Evolutionary conservation across 306 rosid genomes (phyloP), one percentile per base, ranked within the genome.

Genomic region (Vigna radiata): DNA sequence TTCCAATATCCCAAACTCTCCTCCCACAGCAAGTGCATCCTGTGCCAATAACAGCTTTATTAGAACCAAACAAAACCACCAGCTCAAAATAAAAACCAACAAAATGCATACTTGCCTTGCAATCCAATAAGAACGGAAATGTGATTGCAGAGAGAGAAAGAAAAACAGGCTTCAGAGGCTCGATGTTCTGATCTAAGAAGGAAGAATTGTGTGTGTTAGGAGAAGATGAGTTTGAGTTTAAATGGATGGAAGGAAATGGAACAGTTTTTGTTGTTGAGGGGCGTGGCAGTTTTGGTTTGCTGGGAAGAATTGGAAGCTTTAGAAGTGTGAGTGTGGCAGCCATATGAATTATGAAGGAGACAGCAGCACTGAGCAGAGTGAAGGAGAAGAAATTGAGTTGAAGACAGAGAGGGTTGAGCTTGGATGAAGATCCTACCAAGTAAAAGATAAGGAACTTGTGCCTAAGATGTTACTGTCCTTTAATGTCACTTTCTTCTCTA

Each of bases 1-100:
- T 66, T 94, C 97, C 76, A 94, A 79, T 77, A 90, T 90, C 77
- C 97, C 96, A 78, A 90, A 89, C 70, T 94, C 97, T 69, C 98
- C 98, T 2, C 85, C 93, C 27, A 5, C 93, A 68, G 97, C 97
- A 47, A 87, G 79, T 23, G 97, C 96, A 79, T 88, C 89, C 94
- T 93, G 88, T 27, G 44, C 9, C 47, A 27, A 15, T 0, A 72
- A 56, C 13, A 75, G 12, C 6, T 48, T 49, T 21, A n/a, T 47
- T 39, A 50, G 60, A 44, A 75, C 6, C 11, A 0, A 16, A n/a
- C 67, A 3, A 29, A 16, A 25, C 64, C 18, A 15, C 8, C 11
- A 31, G 4, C 14, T 31, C n/a, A 56, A 21, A 23, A 11, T 11
- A 12, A 12, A 29, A 11, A 5, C 13, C 13, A 41, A 41, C 12